These are phyloP conservation scores for Parastagonospora nodorum DNA, from an alignment of 2,329 filamentous ascomycete genomes.

Conservation along the genomic window DNA sequence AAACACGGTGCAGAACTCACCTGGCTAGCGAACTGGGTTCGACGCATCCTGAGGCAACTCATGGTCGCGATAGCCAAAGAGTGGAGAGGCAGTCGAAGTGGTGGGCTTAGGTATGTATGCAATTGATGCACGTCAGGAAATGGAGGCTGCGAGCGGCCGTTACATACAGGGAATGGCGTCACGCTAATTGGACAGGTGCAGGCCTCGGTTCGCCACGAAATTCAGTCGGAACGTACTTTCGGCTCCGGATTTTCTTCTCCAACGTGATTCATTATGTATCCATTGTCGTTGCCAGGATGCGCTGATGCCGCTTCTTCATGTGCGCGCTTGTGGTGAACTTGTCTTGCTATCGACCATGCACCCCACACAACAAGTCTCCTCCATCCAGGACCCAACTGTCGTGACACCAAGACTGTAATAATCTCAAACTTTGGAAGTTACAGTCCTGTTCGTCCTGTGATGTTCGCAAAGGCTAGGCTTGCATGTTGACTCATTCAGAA, in stretches of 20 bases:
- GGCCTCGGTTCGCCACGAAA: slow-evolving; percentile 33
- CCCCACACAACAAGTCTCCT: not conserved
- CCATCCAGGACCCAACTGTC: not conserved
- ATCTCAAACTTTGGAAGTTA: not conserved
- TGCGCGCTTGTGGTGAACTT: too few species aligned
- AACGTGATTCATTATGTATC: not conserved
- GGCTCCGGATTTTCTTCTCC: slow-evolving; percentile 35
- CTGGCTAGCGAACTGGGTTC: slow-evolving; percentile 46
- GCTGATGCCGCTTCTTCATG: too few species aligned
- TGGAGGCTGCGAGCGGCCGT: slow-evolving; percentile 20
- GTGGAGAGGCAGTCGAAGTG: slow-evolving; percentile 29
- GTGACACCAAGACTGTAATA: not conserved
- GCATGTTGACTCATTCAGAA: not conserved
- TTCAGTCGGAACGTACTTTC: slow-evolving; percentile 15
- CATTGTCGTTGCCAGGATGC: not conserved
- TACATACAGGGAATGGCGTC: slow-evolving; percentile 1
- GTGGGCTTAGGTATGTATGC: slow-evolving; percentile 22
- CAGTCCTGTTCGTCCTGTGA: not conserved
- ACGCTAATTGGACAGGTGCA: slow-evolving; percentile 32
- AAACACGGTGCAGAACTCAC: slow-evolving; percentile 30
- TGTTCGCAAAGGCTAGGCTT: not conserved
- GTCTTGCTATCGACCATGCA: not conserved
- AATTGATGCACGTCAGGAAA: slow-evolving; percentile 14
- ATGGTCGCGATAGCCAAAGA: slow-evolving; percentile 39
- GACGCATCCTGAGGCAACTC: slow-evolving; percentile 48